phyloP scores from a whole-genome alignment of 768 basidiomycete species.

The Serendipita vermifera region DNA sequence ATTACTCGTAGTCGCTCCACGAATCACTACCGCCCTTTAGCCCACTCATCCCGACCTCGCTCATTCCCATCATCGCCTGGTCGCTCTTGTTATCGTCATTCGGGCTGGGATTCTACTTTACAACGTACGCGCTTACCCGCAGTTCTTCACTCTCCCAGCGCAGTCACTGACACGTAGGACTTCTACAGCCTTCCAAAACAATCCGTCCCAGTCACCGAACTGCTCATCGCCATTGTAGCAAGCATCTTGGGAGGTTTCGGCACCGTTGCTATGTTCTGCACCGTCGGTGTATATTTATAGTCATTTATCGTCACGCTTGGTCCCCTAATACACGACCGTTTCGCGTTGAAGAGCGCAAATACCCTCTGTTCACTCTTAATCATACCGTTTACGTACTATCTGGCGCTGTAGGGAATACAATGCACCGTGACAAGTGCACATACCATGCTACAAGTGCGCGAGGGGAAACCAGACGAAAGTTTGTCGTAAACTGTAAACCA shows the following conservation, averaged over 20 bases:
- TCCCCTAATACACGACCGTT: no score
- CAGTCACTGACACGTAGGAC: conserved; percentile 1
- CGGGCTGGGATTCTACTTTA: conserved; percentile 79
- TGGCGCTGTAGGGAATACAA: no score
- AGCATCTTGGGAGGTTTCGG: conserved; percentile 79
- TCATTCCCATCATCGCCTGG: conserved; percentile 66
- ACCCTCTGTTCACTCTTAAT: no score
- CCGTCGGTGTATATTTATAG: conserved; percentile 75
- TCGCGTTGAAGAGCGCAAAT: no score
- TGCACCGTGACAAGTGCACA: no score
- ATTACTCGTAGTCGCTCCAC: conserved; percentile 42
- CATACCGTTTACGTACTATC: no score
- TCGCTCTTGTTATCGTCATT: conserved; percentile 64
- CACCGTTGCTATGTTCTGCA: conserved; percentile 79
- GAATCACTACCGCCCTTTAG: conserved; percentile 52
- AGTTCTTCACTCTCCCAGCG: conserved; percentile 13
- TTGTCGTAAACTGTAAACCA: no score
- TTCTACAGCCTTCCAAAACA: conserved; percentile 59
- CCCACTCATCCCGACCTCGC: conserved; percentile 50
- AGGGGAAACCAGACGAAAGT: no score
- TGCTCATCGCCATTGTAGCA: conserved; percentile 54
- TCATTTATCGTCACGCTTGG: no score
- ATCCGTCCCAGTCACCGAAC: conserved; percentile 50
- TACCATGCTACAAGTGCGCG: no score
- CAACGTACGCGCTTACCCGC: conserved; percentile 33